A percentile compares a stretch with the other conserved stretches of the same genome.
phyloP scores from a whole-genome alignment of 371 early-diverging fungal genomes.

The Mucor mucedo region DNA sequence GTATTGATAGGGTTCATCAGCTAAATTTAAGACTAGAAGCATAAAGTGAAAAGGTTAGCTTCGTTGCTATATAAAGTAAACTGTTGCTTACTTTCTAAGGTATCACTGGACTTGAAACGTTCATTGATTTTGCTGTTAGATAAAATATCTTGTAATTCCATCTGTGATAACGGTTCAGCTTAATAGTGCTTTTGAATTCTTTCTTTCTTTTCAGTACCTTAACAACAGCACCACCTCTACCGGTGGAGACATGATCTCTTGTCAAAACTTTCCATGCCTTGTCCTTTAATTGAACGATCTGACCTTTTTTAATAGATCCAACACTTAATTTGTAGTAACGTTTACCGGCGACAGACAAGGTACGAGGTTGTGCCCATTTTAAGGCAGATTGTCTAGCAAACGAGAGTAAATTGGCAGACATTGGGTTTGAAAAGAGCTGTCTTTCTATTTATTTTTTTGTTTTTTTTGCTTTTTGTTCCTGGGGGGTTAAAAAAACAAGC shows the following conservation, averaged over 20 bases:
- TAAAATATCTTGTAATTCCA: conserved; percentile 68
- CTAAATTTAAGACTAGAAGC: conserved; percentile 58
- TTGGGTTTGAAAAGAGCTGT: neutral
- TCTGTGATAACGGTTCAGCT: conserved; percentile 31
- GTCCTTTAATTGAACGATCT: conserved; percentile 52
- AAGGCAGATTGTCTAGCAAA: conserved; percentile 4
- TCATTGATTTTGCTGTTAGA: conserved; percentile 61
- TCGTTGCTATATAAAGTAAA: neutral
- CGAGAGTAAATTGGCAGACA: conserved; percentile 6
- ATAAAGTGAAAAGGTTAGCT: neutral
- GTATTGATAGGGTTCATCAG: conserved; percentile 70
- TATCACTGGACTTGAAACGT: conserved; percentile 66
- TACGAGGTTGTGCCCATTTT: neutral
- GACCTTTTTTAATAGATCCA: conserved; percentile 52
- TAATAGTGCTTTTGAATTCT: too few species aligned
- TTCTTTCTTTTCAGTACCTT: conserved; percentile 32
- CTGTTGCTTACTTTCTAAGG: conserved; percentile 57
- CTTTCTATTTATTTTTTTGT: neutral
- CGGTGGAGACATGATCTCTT: conserved; percentile 50
- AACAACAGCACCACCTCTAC: conserved; percentile 58
- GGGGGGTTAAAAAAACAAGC: neutral
- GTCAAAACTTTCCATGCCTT: conserved; percentile 51
- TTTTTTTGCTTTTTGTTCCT: neutral
- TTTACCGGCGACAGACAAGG: neutral
- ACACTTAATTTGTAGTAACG: conserved; percentile 50